A percentile compares a stretch with the other conserved stretches of the same genome.
Evolutionary conservation across 2,329 filamentous ascomycete genomes (phyloP).

Genomic region (Chalaropsis ovoidea): DNA sequence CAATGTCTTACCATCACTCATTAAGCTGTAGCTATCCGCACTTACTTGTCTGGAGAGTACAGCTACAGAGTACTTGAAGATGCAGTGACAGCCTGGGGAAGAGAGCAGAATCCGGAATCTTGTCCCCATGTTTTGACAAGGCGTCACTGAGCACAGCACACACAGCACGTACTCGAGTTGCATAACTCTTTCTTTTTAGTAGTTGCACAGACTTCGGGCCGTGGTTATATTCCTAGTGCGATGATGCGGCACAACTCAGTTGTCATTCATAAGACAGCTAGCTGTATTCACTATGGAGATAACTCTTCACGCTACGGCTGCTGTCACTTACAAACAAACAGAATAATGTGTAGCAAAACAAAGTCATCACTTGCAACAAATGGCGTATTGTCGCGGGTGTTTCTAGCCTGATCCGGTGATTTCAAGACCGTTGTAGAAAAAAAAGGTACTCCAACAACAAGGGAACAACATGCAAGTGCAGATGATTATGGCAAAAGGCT

Average conservation of each 20-base stretch:
- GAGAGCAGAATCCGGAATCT: neutral
- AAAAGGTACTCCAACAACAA: neutral
- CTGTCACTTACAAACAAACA: neutral
- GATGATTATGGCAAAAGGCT: neutral
- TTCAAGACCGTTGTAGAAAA: neutral
- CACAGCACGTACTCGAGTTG: neutral
- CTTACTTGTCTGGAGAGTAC: neutral
- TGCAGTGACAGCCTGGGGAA: neutral
- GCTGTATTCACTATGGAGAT: neutral
- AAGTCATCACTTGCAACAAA: too few species aligned
- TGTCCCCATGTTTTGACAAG: neutral
- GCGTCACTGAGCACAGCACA: neutral
- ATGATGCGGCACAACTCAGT: neutral
- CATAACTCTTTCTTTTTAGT: neutral
- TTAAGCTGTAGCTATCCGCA: neutral
- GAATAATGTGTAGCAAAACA: neutral
- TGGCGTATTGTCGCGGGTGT: neutral
- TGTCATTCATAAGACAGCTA: slow-evolving; percentile 11
- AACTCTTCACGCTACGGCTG: neutral
- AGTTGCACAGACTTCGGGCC: slow-evolving; percentile 10
- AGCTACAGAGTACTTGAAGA: neutral
- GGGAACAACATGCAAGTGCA: neutral
- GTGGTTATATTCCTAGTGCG: neutral
- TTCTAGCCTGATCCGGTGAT: neutral
- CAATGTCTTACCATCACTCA: neutral